Evolutionary conservation across 164 flowering plant species (phyloP).

Genomic region (Kingdonia uniflora): DNA sequence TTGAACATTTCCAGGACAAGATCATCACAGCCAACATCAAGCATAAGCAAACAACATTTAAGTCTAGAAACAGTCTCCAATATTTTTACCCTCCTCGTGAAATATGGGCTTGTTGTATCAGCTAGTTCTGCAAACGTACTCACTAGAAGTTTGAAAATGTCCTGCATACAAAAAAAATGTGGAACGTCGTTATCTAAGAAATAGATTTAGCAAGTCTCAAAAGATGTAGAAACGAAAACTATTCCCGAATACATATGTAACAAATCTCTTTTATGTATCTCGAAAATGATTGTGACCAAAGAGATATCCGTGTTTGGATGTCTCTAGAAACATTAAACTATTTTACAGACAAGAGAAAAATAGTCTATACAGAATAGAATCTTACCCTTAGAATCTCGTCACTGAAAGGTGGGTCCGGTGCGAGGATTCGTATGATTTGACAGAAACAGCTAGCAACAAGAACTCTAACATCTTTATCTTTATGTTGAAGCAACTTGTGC

Average conservation of each 20-base stretch:
- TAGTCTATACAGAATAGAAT: neutral
- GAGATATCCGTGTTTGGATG: too few relatives aligned
- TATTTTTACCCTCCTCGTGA: slow-evolving; percentile 62
- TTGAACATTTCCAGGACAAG: slow-evolving; percentile 71
- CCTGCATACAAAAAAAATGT: slow-evolving; percentile 34
- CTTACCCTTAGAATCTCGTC: slow-evolving; percentile 54
- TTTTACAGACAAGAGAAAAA: too few relatives aligned
- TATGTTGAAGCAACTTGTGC: slow-evolving; percentile 45
- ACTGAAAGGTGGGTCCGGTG: slow-evolving; percentile 79
- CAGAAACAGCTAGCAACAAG: slow-evolving; percentile 57
- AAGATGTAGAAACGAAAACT: too few relatives aligned
- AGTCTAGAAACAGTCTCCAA: slow-evolving; percentile 70
- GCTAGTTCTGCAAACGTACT: slow-evolving; percentile 56
- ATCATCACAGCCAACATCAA: slow-evolving; percentile 68
- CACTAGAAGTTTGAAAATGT: slow-evolving; percentile 52
- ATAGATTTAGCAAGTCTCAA: too few relatives aligned
- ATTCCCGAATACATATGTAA: too few relatives aligned
- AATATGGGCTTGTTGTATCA: slow-evolving; percentile 60
- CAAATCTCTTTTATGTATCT: too few relatives aligned
- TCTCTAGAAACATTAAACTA: too few relatives aligned
- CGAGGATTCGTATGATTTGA: slow-evolving; percentile 75
- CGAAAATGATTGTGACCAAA: too few relatives aligned
- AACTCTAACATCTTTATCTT: slow-evolving; percentile 75
- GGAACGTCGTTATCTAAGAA: too few relatives aligned
- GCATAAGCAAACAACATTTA: slow-evolving; percentile 65